These are phyloP conservation scores for Chrysanthemum seticuspe DNA, from an alignment of 129 eudicot genomes.

Conservation along the genomic window DNA sequence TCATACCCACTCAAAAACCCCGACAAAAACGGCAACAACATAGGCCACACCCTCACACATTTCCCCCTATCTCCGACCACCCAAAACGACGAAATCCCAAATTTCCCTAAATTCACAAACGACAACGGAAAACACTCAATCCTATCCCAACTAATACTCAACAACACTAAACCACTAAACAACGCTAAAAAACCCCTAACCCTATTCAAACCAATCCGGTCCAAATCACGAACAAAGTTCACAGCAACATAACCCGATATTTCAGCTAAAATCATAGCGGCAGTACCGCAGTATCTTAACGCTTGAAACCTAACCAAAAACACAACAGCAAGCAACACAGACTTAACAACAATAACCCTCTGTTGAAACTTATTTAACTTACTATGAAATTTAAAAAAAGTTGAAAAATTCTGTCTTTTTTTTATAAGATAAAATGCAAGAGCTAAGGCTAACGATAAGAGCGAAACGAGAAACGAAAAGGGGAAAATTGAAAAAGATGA, in stretches of 20 bases:
- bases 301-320: constrained; percentile 89
- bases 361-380: constrained; percentile 47
- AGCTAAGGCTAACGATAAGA: constrained; percentile 66
- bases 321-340: constrained; percentile 59
- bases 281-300: constrained; percentile 81
- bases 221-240: constrained; percentile 39
- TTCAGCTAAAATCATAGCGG: constrained; percentile 92
- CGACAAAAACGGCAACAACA: constrained; percentile 88
- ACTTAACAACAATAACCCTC: constrained; percentile 45
- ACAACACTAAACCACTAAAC: constrained; percentile 54
- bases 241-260: constrained; percentile 64
- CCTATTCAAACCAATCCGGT: constrained; percentile 41
- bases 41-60: constrained; percentile 83
- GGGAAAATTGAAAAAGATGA: constrained; percentile 79
- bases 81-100: constrained; percentile 35
- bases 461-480: constrained; percentile 73
- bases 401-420: background rate
- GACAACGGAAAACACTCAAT: constrained; percentile 83
- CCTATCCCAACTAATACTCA: constrained; percentile 92
- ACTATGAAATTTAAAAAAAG: constrained; percentile 41
- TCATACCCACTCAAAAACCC: constrained; percentile 90
- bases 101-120: constrained; percentile 42
- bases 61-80: constrained; percentile 38
- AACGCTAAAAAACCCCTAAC: constrained; percentile 75
- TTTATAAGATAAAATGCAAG: constrained; percentile 47